Percentiles rank a stretch among this genome's conserved stretches.
These are phyloP conservation scores for Oryza meridionalis DNA, from an alignment of 176 grass and related monocot genomes.

Conservation along the genomic window DNA sequence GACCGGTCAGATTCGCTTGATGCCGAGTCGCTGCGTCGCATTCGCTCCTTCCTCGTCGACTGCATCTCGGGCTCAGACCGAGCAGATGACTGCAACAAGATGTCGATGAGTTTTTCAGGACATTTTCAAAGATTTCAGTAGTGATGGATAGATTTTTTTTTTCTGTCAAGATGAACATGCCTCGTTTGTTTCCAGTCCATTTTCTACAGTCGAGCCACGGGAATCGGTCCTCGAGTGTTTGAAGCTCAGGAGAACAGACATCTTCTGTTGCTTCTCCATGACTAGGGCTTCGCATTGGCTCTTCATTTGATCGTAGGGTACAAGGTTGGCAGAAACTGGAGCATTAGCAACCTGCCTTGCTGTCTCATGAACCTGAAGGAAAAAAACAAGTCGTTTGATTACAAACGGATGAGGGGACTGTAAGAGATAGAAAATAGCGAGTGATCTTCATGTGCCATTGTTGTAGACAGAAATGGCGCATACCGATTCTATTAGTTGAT, in stretches of 20 bases:
- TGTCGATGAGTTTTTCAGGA: conserved; percentile 22
- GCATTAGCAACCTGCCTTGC: conserved; percentile 67
- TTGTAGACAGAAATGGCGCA: conserved; percentile 29
- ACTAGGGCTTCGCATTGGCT: conserved; percentile 93
- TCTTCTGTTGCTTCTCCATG: conserved; percentile 88
- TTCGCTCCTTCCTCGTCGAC: conserved; percentile 50
- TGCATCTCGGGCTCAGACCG: conserved; percentile 41
- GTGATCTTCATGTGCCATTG: background rate
- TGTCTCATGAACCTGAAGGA: conserved; percentile 72
- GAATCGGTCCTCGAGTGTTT: conserved; percentile 67
- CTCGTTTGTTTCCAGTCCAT: conserved; percentile 51
- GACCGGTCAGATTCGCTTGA: conserved; percentile 72
- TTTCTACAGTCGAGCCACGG: conserved; percentile 37
- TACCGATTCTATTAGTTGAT: conserved; percentile 94
- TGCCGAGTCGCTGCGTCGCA: conserved; percentile 54
- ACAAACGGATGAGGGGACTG: background rate
- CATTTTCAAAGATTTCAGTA: background rate
- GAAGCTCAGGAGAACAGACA: conserved; percentile 90
- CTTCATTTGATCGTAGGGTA: conserved; percentile 96
- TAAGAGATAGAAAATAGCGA: background rate
- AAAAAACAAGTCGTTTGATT: conserved; percentile 30
- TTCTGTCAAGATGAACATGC: conserved; percentile 36
- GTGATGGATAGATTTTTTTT: background rate
- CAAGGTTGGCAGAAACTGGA: conserved; percentile 55
- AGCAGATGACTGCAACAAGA: conserved; percentile 56